These are phyloP conservation scores for Tricholoma sp. DNA, from an alignment of 768 basidiomycete genomes.

Conservation along the genomic window DNA sequence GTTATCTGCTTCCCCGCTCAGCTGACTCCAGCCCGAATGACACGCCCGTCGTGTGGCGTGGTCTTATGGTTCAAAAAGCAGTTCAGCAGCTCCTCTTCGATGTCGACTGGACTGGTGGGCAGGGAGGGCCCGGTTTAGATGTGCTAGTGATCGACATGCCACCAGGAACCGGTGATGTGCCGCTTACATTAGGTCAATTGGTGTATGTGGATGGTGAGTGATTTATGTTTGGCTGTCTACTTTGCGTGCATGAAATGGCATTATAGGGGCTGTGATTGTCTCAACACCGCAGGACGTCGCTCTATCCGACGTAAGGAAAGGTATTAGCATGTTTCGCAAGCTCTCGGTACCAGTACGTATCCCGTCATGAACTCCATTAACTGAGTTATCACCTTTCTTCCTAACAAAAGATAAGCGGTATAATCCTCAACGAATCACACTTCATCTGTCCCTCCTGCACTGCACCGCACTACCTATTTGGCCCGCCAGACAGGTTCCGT, in stretches of 20 bases:
- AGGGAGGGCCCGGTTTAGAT: constrained; percentile 56
- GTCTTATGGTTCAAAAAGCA: constrained; percentile 97
- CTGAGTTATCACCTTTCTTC: not conserved
- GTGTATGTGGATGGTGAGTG: constrained; percentile 74
- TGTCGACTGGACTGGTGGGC: constrained; percentile 72
- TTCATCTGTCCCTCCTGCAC: constrained; percentile 75
- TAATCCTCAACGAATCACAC: constrained; percentile 85
- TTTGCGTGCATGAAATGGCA: not conserved
- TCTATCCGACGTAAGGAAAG: constrained; percentile 86
- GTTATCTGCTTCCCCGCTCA: constrained; percentile 74
- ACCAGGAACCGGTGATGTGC: constrained; percentile 95
- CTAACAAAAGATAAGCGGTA: constrained; percentile 66
- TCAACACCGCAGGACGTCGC: constrained; percentile 96
- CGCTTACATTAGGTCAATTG: constrained; percentile 85
- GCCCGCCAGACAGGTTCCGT: constrained; percentile 61
- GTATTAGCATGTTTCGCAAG: constrained; percentile 89
- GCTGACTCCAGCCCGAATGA: constrained; percentile 51
- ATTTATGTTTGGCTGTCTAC: constrained; percentile 14
- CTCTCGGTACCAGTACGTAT: constrained; percentile 74
- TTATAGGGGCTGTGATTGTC: constrained; percentile 81
- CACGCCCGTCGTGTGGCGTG: constrained; percentile 89
- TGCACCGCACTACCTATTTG: constrained; percentile 62
- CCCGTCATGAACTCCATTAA: not conserved
- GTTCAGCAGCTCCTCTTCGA: constrained; percentile 95
- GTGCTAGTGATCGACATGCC: constrained; percentile 93